Evolutionary conservation across 2,329 filamentous ascomycete species (phyloP).

Genomic region (Cordyceps farinosa): DNA sequence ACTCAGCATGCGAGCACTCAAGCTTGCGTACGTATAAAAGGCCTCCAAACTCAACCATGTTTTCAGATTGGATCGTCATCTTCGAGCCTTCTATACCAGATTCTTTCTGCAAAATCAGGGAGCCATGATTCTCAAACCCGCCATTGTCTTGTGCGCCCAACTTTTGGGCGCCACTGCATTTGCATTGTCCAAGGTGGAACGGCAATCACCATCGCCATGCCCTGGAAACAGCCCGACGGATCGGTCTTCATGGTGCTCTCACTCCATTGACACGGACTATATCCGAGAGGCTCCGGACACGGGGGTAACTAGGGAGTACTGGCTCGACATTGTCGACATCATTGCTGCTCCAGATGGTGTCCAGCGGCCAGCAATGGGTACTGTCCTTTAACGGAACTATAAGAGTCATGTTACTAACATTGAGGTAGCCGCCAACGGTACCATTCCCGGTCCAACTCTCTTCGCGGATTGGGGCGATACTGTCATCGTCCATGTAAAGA

Average conservation of each 20-base stretch:
- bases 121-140: too few relatives aligned
- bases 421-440: conserved; percentile 41
- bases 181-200: too few relatives aligned
- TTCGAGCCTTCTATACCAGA: too few relatives aligned
- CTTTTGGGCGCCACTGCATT: too few relatives aligned
- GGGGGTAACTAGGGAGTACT: conserved; percentile 30
- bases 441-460: conserved; percentile 61
- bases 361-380: conserved; percentile 51
- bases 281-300: not conserved
- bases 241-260: not conserved
- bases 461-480: conserved; percentile 53
- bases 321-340: conserved; percentile 62
- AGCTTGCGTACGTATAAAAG: too few relatives aligned
- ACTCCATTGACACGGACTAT: not conserved
- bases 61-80: too few relatives aligned
- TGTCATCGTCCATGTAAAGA: conserved; percentile 41
- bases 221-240: not conserved
- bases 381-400: too few relatives aligned
- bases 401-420: too few relatives aligned
- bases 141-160: too few relatives aligned
- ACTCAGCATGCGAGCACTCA: too few relatives aligned
- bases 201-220: not conserved
- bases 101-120: too few relatives aligned
- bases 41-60: too few relatives aligned
- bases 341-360: conserved; percentile 58